Percentiles rank a stretch among this genome's conserved stretches.
phyloP scores from a whole-genome alignment of 768 basidiomycete genomes.

The Leccinum ochraceum region DNA sequence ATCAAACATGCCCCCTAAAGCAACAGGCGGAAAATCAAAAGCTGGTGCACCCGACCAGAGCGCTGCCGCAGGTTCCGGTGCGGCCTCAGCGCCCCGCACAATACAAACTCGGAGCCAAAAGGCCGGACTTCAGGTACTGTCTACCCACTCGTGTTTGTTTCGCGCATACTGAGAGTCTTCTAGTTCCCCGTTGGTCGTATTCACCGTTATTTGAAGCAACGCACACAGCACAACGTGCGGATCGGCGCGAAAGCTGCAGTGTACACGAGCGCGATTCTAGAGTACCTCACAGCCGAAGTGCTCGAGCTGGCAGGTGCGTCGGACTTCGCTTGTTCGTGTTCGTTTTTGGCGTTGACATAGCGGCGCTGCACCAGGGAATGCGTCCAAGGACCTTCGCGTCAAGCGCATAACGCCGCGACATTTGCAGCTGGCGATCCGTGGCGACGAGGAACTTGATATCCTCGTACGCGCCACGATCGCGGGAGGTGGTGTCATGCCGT shows the following conservation, averaged over 20 bases:
- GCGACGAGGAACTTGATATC: constrained; percentile 96
- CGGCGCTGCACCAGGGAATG: constrained; percentile 64
- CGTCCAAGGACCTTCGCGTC: constrained; percentile 94
- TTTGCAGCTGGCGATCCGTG: constrained; percentile 93
- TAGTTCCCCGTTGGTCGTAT: constrained; percentile 98
- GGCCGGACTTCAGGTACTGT: constrained; percentile 81
- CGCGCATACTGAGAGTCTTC: neutral
- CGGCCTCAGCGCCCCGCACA: constrained; percentile 35
- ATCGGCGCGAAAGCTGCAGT: constrained; percentile 98
- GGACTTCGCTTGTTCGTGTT: neutral
- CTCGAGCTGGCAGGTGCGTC: constrained; percentile 88
- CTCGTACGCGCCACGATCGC: constrained; percentile 94
- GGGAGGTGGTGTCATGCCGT: constrained; percentile 83
- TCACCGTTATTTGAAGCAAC: constrained; percentile 90
- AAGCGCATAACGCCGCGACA: constrained; percentile 98
- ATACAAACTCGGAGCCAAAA: constrained; percentile 77
- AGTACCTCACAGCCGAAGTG: constrained; percentile 96
- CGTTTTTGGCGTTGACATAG: neutral
- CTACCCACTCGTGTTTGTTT: neutral
- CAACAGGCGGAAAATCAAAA: constrained; percentile 66
- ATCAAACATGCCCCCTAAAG: constrained; percentile 48
- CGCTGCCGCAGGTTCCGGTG: constrained; percentile 28
- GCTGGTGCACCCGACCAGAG: constrained; percentile 36
- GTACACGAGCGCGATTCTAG: constrained; percentile 93
- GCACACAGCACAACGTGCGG: constrained; percentile 91